A percentile compares a stretch with the other conserved stretches of the same genome.
phyloP scores from a whole-genome alignment of 73 alveolate species.

The Halteria grandinella region DNA sequence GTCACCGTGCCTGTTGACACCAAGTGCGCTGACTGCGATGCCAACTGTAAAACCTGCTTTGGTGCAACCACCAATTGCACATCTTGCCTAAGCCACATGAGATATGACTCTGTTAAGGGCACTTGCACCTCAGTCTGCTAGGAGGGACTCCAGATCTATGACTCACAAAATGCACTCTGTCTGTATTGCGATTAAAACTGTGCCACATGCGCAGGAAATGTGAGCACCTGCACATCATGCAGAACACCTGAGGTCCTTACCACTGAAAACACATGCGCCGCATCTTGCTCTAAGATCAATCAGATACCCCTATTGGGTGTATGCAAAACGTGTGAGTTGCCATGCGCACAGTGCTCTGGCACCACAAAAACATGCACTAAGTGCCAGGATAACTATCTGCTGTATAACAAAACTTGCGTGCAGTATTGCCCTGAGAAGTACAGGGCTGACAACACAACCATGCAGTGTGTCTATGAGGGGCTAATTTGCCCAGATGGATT shows the following conservation, averaged over 20 bases:
- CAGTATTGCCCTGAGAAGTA: constrained; percentile 63
- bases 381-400: constrained; percentile 37
- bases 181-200: constrained; percentile 40
- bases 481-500: constrained; percentile 59
- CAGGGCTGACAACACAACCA: constrained; percentile 31
- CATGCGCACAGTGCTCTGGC: constrained; percentile 54
- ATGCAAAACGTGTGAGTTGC: constrained; percentile 48
- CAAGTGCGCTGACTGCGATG: constrained; percentile 45
- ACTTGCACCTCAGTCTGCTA: constrained; percentile 46
- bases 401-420: constrained; percentile 56
- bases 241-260: constrained; percentile 32
- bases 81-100: constrained; percentile 42
- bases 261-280: constrained; percentile 36
- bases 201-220: constrained; percentile 58
- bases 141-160: constrained; percentile 44
- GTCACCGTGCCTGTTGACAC: constrained; percentile 7
- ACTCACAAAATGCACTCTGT: constrained; percentile 11
- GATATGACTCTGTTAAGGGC: constrained; percentile 25
- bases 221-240: constrained; percentile 64
- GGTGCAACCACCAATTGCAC: constrained; percentile 48
- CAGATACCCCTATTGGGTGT: constrained; percentile 32
- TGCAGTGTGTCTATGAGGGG: constrained; percentile 61
- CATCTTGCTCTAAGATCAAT: constrained; percentile 22
- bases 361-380: constrained; percentile 52
- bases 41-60: constrained; percentile 51